Evolutionary conservation across 2,329 filamentous ascomycete species (phyloP), one percentile per base, ranked within the genome.

Genomic region (Cladosporium austrohemisphaericum): DNA sequence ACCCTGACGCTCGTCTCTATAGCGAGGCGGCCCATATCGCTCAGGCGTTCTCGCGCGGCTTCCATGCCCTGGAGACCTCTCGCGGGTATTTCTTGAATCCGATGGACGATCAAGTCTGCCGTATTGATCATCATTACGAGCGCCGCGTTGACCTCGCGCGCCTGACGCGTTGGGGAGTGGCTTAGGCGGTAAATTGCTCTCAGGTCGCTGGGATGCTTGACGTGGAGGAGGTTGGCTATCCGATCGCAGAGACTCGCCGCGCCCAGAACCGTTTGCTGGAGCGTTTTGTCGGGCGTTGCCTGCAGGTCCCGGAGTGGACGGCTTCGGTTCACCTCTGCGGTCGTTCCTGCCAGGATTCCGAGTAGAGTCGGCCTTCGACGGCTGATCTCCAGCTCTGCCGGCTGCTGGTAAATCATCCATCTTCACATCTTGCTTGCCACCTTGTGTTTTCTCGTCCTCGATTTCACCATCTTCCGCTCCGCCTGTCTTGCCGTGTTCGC

Each of bases 401-500:
- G 8, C 33, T 22, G 36, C 37, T 4, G 52, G 37, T 16, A 55
- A 55, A 46, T 60, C 60, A 29, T 55, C 57, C 59, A 58, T 62
- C n/a, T 56, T 53, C 2, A 46, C 26, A 38, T 58, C 59, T 19
- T 44, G 51, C 41, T 60, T 63, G 50, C 37, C 54, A 35, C 37
- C 56, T 37, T 52, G 41, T n/a, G 29, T 53, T 66, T 71, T 81
- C 26, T 71, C 73, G 58, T 88, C 85, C 54, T 82, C 79, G 19
- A 88, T 84, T 63, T 89, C 85, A 16, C 85, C 85, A 60, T 89
- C 85, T 63, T 89, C 85, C 46, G 80, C 52, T 5, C 52, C 55
- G 33, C 50, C 52, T 13, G 53, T 56, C 41, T 63, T 64, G n/a
- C 55, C 54, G 3, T 10, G 79, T 53, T 84, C 81, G 1, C 65